Evolutionary conservation across 73 alveolate species (phyloP).

Genomic region (Paramecium biaurelia): DNA sequence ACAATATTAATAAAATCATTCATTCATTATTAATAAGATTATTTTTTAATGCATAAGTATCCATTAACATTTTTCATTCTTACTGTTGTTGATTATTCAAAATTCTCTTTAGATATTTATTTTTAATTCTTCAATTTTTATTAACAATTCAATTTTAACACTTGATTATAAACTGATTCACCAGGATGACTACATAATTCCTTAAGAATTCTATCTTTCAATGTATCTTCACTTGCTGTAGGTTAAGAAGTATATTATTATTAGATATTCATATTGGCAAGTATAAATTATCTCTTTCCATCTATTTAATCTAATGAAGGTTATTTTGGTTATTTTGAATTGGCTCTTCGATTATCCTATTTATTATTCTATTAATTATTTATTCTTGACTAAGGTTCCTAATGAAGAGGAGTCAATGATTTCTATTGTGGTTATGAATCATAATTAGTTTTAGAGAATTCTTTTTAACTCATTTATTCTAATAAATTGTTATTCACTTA

Average conservation of each 20-base stretch:
- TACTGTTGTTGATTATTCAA: slow-evolving; percentile 5
- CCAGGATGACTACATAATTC: slow-evolving; percentile 49
- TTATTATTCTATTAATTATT: not conserved
- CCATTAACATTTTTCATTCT: not conserved
- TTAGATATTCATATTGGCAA: not conserved
- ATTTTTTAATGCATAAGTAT: not conserved
- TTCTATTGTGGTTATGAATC: not conserved
- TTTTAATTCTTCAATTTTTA: not conserved
- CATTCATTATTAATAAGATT: not conserved
- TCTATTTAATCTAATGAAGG: slow-evolving; percentile 30
- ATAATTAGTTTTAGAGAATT: not conserved
- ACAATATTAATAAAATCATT: not conserved
- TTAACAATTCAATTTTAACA: not conserved
- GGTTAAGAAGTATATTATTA: not conserved
- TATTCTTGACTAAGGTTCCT: not conserved
- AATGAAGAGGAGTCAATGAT: not conserved
- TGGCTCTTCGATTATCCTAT: not conserved
- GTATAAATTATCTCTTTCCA: slow-evolving; percentile 32
- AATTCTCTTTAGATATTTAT: not conserved
- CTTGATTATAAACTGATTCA: slow-evolving; percentile 38
- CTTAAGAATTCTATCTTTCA: slow-evolving; percentile 31
- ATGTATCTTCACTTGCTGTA: not conserved
- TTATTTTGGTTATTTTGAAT: not conserved
- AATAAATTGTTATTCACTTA: not conserved
- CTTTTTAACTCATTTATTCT: not conserved